Evolutionary conservation across 164 flowering plant species (phyloP).

Genomic region (Litsea cubeba): DNA sequence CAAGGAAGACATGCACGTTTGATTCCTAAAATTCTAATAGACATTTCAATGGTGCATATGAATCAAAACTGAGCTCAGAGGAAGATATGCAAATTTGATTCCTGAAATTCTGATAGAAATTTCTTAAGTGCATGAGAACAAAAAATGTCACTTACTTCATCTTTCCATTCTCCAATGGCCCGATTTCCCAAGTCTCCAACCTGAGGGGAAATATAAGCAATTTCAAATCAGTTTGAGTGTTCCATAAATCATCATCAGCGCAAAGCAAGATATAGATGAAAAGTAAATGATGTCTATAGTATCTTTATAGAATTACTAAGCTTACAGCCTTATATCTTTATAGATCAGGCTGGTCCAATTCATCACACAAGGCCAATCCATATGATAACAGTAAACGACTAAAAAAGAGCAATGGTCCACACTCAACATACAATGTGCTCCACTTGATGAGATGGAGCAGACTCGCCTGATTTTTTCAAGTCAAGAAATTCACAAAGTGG

Average conservation of each 20-base stretch:
- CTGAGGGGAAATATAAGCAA: conserved; percentile 17
- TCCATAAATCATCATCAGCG: neutral
- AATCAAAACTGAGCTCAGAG: too few species aligned
- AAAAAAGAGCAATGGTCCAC: neutral
- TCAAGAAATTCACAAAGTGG: too few species aligned
- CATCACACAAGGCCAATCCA: neutral
- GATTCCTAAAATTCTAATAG: neutral
- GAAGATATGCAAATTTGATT: too few species aligned
- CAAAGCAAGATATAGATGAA: neutral
- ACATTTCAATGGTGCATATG: neutral
- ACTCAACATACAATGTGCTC: too few species aligned
- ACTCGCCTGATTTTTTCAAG: too few species aligned
- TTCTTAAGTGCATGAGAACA: neutral
- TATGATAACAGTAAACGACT: neutral
- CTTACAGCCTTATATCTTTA: neutral
- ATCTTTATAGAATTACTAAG: neutral
- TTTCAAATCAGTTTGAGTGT: neutral
- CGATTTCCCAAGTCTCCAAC: conserved; percentile 21
- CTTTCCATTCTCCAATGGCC: conserved; percentile 21
- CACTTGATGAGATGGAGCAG: too few species aligned
- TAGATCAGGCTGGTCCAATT: neutral
- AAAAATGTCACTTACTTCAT: conserved; percentile 28
- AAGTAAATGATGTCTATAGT: too few species aligned
- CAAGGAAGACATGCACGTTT: neutral
- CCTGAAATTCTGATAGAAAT: neutral